Evolutionary conservation across 2,329 filamentous ascomycete species (phyloP), one percentile per base, ranked within the genome.

Genomic region (Penicillium psychrosexuale): DNA sequence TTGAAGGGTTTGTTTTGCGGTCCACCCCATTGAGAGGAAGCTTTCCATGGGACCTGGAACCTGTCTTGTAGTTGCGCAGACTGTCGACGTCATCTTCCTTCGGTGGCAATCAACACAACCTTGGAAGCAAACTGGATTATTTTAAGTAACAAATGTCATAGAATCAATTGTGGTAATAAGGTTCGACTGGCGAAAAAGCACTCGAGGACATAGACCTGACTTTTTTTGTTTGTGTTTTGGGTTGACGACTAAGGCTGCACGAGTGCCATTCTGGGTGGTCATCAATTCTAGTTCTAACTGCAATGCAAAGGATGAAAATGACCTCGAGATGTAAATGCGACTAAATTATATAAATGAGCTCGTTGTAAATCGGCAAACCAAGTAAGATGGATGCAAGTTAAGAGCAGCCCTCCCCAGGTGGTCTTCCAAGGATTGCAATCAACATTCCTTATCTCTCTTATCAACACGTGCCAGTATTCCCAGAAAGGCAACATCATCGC

Each of bases 401-500:
- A 24, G 19, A 40, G 19, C 38, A 40, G 22, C 22, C 22, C 22
- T 24, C 4, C 22, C 22, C 22, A 24, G 22, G 22, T 24, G 22
- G 22, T 6, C 22, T 24, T 24, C 4, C 4, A 24, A 24, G 22
- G 22, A 24, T 6, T 24, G 22, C 22, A 24, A 24, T 24, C 22
- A 24, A 24, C 22, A 5, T 24, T 33, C 30, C 31, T 33, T 33
- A 33, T 34, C 31, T 34, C 13, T 8, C 31, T 15, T 48, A 48
- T 48, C 39, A 19, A 3, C 52, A 54, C 52, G 52, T 55, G 52
- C 8, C 27, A 31, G 11, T 37, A 58, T 59, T 61, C 59, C 61
- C 42, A 58, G 60, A 58, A 34, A 44, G 58, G 61, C 52, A 57
- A 57, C 53, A 53, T 47, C 55, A 55, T 54, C 59, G 60, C 55